Evolutionary conservation across 768 basidiomycete species (phyloP).

Genomic region (Leccinum subgranulosum): DNA sequence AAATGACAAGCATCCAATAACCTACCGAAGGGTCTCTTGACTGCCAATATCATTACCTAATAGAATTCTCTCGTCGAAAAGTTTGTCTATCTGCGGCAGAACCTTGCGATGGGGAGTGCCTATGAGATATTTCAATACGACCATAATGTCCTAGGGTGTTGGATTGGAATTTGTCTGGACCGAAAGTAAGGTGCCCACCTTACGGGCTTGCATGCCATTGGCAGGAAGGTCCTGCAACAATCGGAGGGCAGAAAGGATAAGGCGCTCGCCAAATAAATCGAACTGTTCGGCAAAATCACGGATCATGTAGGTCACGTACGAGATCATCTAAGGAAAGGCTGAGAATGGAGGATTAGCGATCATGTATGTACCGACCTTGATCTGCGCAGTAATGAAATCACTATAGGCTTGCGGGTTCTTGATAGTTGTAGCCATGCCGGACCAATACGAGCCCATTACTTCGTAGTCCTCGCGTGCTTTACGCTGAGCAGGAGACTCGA

Average conservation of each 20-base stretch:
- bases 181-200: slow-evolving; percentile 42
- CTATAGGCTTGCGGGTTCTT: slow-evolving; percentile 70
- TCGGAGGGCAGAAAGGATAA: slow-evolving; percentile 79
- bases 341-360: not conserved
- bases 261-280: slow-evolving; percentile 73
- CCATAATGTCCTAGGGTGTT: slow-evolving; percentile 72
- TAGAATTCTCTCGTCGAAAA: slow-evolving; percentile 87
- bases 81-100: slow-evolving; percentile 79
- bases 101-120: slow-evolving; percentile 73
- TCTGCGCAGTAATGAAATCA: slow-evolving; percentile 85
- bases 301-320: slow-evolving; percentile 87
- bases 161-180: not conserved
- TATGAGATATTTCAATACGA: slow-evolving; percentile 88
- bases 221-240: slow-evolving; percentile 91
- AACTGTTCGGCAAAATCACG: slow-evolving; percentile 63
- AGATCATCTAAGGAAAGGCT: slow-evolving; percentile 62
- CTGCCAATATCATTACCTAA: slow-evolving; percentile 82
- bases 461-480: slow-evolving; percentile 74
- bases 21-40: slow-evolving; percentile 79
- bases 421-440: slow-evolving; percentile 76
- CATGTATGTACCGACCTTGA: slow-evolving; percentile 57
- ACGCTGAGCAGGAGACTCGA: slow-evolving; percentile 80
- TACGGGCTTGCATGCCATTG: slow-evolving; percentile 76
- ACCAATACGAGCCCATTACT: slow-evolving; percentile 78
- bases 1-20: not conserved